Evolutionary conservation across 1,284 basidiomycete genomes (phyloP), one percentile per base, ranked within the genome.

Genomic region (Cryptococcus sp.): DNA sequence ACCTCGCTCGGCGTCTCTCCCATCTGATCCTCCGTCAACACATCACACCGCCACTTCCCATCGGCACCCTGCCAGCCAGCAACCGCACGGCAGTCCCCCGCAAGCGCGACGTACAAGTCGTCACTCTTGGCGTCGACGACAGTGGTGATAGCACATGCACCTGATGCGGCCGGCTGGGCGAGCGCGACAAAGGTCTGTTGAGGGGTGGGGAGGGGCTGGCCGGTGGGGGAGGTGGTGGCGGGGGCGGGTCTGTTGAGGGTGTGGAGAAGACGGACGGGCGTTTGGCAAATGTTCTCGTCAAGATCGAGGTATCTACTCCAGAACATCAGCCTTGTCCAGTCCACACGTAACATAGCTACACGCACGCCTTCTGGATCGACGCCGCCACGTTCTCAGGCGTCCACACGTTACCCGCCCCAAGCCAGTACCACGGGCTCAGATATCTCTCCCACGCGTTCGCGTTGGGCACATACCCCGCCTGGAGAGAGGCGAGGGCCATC

Each of bases 81-180:
- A 2, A 99, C 91, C 11, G 96, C 96, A 45, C 96, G 85, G 68
- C 89, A 89, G 73, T 99, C 96, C 2, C 96, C 96, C 6, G 93
- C 88, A 64, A 87, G 87, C 2, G 96, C 95, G 39, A 97, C 85
- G 68, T 94, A 94, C 38, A 97, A 75, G 68, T 91, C 85, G 49
- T 82, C 82, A 60, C 87, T 82, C 21, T 87, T 84, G 0, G 88
- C 89, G 70, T 97, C 94, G 56, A 98, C 82, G 39, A 93, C 73
- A 0, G 91, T 86, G 71, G 92, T 82, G 52, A 96, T 79, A 0
- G 92, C 91, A 72, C 93, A 96, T 57, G 91, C 92, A 5, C 92
- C 92, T 81, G 73, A 68, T 45, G 90, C 78, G 4, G 91, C 92
- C 1, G 93, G 89, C 37, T 84, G 81, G 78, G 95, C 85, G 18